Evolutionary conservation across 2,329 filamentous ascomycete species (phyloP).

Genomic region (Verticillium albo-atrum): DNA sequence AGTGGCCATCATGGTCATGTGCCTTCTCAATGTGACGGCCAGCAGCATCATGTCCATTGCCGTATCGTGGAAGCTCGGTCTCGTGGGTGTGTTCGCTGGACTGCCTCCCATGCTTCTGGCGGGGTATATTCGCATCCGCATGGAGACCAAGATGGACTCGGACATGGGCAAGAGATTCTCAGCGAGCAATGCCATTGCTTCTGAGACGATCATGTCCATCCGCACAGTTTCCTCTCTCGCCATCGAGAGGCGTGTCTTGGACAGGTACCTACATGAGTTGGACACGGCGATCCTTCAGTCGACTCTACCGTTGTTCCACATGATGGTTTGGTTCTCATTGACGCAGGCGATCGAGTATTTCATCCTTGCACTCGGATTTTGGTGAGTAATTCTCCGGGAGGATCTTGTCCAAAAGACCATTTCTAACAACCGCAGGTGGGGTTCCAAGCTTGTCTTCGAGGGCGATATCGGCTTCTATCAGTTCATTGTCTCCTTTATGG

Average conservation of each 20-base stretch:
- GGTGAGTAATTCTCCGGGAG: slow-evolving; percentile 22
- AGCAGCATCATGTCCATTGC: slow-evolving; percentile 33
- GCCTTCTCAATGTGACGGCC: slow-evolving; percentile 32
- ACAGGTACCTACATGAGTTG: slow-evolving; percentile 27
- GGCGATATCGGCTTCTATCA: slow-evolving; percentile 3
- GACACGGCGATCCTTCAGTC: slow-evolving; percentile 5
- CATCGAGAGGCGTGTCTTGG: slow-evolving; percentile 27
- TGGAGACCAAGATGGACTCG: slow-evolving; percentile 34
- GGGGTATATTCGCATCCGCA: slow-evolving; percentile 37
- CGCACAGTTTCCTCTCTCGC: slow-evolving; percentile 36
- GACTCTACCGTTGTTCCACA: slow-evolving; percentile 10
- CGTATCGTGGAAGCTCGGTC: slow-evolving; percentile 38
- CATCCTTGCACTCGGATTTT: slow-evolving; percentile 28
- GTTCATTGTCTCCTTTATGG: slow-evolving; percentile 24
- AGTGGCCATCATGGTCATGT: slow-evolving; percentile 34
- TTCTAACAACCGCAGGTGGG: not conserved
- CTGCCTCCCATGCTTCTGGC: slow-evolving; percentile 33
- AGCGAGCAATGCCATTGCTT: slow-evolving; percentile 37
- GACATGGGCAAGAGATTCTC: slow-evolving; percentile 28
- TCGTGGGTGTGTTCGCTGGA: slow-evolving; percentile 36
- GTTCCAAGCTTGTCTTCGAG: not conserved
- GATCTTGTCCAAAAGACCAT: not conserved
- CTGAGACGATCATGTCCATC: slow-evolving; percentile 40
- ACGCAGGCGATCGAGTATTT: slow-evolving; percentile 24
- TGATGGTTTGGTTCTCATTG: slow-evolving; percentile 20